A percentile compares a stretch with the other conserved stretches of the same genome.
Evolutionary conservation across 1,139 yeast species (phyloP).

Genomic region (Geotrichum fermentans): DNA sequence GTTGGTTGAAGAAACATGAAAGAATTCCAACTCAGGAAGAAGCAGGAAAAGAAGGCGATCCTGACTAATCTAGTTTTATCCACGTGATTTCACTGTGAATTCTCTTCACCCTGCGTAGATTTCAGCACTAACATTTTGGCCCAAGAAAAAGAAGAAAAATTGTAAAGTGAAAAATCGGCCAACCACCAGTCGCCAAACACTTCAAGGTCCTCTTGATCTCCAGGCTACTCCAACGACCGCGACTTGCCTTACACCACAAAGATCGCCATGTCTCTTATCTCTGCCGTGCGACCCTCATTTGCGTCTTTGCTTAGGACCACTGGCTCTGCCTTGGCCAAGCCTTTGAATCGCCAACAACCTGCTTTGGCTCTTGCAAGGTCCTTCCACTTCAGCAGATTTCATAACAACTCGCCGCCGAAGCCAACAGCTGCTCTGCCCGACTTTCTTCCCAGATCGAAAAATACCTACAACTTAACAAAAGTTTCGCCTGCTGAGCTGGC

Average conservation of each 20-base stretch:
- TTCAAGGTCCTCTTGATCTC: background rate
- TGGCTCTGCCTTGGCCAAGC: background rate
- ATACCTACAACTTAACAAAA: slow-evolving; percentile 13
- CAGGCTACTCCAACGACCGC: background rate
- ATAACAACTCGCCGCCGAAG: slow-evolving; percentile 1
- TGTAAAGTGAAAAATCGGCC: slow-evolving; percentile 5
- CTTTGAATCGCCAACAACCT: background rate
- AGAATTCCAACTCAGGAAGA: too few species aligned
- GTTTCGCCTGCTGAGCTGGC: slow-evolving; percentile 37
- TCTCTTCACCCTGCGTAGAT: too few species aligned
- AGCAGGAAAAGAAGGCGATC: too few species aligned
- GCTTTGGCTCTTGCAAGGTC: slow-evolving; percentile 7
- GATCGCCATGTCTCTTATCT: slow-evolving; percentile 6
- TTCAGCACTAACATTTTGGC: slow-evolving; percentile 1
- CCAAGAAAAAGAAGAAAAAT: background rate
- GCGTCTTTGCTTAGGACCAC: background rate
- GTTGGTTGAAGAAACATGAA: too few species aligned
- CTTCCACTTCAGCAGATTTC: slow-evolving; percentile 7
- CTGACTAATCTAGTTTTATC: too few species aligned
- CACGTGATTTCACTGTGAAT: too few species aligned
- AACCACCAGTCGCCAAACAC: slow-evolving; percentile 2
- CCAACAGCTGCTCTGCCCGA: slow-evolving; percentile 16
- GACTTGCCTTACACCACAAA: background rate
- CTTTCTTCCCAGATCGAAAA: slow-evolving; percentile 19
- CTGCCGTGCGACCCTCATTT: background rate